Base-by-base conservation (phyloP, 2,329 filamentous ascomycete species). In the Botryotinia calthae region DNA sequence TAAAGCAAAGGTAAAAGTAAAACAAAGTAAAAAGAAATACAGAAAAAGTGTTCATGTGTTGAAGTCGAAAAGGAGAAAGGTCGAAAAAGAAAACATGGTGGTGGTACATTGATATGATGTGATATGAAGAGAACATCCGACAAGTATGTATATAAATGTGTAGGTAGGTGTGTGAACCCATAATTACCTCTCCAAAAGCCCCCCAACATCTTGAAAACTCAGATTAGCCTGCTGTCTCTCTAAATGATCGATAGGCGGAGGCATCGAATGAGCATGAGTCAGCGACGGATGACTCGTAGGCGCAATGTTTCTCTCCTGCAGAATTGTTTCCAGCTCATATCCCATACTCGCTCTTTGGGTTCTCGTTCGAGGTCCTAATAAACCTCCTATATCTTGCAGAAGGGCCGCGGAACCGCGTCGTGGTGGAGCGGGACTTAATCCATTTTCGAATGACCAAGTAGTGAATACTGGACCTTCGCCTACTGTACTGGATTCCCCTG, bases 371-470 rank as follows among this genome's bases (percentile, higher is more conserved):
- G 87, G 85, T 4, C 81, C 82, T 8, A 90, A 79, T 25, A 89
- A 81, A 1, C 86, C 88, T 14, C 87, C 86, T 1, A 90, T 79
- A 75, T 90, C 89, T 75, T 88, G 87, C 9, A 90, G 80, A n/a
- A 90, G 78, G 0, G 87, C 85, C 1, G 86, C 84, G 2, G 88
- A 90, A 4, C 88, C 88, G 61, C 87, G 82, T 10, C 86, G 83
- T 1, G 84, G 82, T 25, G 86, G 76, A 0, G 85, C 82, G 0
- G 85, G 83, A 0, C 83, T 82, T 12, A 86, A 74, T 3, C 76
- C 76, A 46, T 75, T 72, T 18, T 78, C 78, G 20, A 74, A 69
- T 1, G 76, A 77, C 71, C 73, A 75, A 1, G 73, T 76, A 2
- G 74, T 73, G 31, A 75, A 72, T 4, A 78, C 62, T 3, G 73